Evolutionary conservation across 2,329 filamentous ascomycete species (phyloP), one percentile per base, ranked within the genome.

Genomic region (Pestalotiopsis sp.): DNA sequence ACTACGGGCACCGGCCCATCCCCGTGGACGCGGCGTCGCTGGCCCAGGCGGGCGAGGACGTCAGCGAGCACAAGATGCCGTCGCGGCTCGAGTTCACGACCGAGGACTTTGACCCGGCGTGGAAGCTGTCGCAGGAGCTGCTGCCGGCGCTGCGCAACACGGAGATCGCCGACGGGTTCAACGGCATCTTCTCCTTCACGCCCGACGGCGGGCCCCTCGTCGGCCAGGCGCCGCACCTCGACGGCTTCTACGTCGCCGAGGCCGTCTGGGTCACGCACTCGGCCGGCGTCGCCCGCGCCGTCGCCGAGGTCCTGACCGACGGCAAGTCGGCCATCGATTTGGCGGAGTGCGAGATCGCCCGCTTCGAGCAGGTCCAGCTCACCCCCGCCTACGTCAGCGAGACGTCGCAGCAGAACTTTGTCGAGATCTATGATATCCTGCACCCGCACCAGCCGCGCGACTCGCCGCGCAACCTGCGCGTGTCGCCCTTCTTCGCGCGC

Each of bases 251-350:
- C 72, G 87, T 91, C 1, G 89, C 89, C 0, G 89, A 91, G 72
- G 89, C 89, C 4, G 88, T 91, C 0, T 91, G 89, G 89, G 89
- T 91, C 0, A 91, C 89, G 20, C 89, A 91, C 71, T 90, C 89
- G 0, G 88, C 88, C 0, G 89, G 89, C 27, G 86, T 91, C 1
- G 89, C 89, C 9, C 84, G 87, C 31, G 88, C 89, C 0, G 75
- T 91, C 1, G 89, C 89, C 0, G 83, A 91, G 73, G 74, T 89
- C 0, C 78, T 91, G 31, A 90, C 88, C 0, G 82, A 81, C 0
- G 89, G 89, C 2, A 81, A 80, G 27, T 89, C 88, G 0, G 76
- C 82, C 4, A 82, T 90, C 41, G 88, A 91, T 65, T 78, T 91
- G 4, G 79, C 85, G 2, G 89, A 89, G 56, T 89, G 88, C 71